phyloP scores from a whole-genome alignment of 768 basidiomycete genomes.

The Panus rudis region DNA sequence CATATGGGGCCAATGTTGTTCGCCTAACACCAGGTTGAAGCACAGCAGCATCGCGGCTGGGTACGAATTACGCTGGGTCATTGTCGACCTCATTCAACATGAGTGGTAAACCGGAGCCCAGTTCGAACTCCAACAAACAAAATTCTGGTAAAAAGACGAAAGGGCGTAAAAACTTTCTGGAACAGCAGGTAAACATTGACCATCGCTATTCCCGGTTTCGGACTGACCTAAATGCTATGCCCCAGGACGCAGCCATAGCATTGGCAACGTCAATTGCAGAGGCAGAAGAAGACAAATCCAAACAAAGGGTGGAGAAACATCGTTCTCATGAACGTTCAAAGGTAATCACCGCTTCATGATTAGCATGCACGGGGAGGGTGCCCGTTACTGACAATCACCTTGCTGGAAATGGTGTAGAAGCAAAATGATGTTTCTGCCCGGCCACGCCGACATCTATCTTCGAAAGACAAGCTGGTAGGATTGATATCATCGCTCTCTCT shows the following conservation, averaged over 20 bases:
- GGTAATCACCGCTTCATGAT: background rate
- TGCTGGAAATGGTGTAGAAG: background rate
- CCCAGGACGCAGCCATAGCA: constrained; percentile 16
- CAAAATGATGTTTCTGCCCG: background rate
- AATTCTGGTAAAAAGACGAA: constrained; percentile 9
- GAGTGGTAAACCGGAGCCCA: no score
- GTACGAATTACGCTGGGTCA: no score
- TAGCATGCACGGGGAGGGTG: no score
- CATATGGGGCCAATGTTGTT: no score
- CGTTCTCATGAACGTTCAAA: constrained; percentile 6
- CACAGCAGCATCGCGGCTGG: no score
- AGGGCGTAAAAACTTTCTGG: constrained; percentile 14
- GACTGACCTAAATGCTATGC: no score
- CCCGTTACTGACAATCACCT: no score
- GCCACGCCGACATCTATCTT: constrained; percentile 1
- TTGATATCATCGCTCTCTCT: no score
- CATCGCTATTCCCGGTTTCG: background rate
- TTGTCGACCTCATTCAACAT: no score
- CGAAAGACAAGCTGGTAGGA: constrained; percentile 17
- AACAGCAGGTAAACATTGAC: constrained; percentile 11
- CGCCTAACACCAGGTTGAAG: no score
- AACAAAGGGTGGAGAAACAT: constrained; percentile 10
- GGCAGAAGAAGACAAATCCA: constrained; percentile 13
- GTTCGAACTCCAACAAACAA: background rate
- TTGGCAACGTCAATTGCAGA: constrained; percentile 15